Evolutionary conservation across 345 rosid species (phyloP), one percentile per base, ranked within the genome.

Genomic region (Eucalyptus marginata): DNA sequence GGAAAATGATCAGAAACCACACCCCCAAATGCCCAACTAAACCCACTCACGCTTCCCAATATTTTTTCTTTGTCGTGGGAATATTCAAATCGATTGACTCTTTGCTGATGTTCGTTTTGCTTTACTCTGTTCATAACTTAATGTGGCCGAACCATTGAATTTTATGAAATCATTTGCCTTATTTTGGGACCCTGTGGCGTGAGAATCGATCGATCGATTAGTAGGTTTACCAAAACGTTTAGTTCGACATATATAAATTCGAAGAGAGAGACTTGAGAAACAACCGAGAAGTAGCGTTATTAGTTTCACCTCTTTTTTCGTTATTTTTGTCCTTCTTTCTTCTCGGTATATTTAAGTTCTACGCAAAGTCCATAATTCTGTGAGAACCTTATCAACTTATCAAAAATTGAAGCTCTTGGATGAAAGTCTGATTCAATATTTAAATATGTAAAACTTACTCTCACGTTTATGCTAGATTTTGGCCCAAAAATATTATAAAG

Each of bases 261-360:
- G 7, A 68, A 68, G 80, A 68, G 20, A 68, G 7, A 31, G 44
- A 17, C 40, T 7, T 13, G 9, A 68, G 25, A 71, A 76, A 40
- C 83, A 71, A 16, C 46, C 2, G 7, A 9, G 81, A 40, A 18
- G 22, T 71, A 36, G 25, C 25, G 20, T 36, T 71, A 71, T 71
- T 36, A 44, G 11, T 68, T 68, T 18, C 83, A 3, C 47, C 27
- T 36, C 27, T 76, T 44, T 76, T 20, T 36, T 59, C 58, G 79
- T 89, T 89, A 89, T 89, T 81, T 52, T 66, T 87, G 33, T 81
- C 64, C 79, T 89, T 43, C 17, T 44, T 31, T 87, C 50, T 85
- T 33, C 88, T 58, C 36, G 43, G 3, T 36, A 36, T 20, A 76
- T 20, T 36, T 36, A 76, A 36, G 27, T 36, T 36, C 33, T 76